Evolutionary conservation across 495 filamentous ascomycete genomes (phyloP).

Genomic region (Oidiodendron maius): DNA sequence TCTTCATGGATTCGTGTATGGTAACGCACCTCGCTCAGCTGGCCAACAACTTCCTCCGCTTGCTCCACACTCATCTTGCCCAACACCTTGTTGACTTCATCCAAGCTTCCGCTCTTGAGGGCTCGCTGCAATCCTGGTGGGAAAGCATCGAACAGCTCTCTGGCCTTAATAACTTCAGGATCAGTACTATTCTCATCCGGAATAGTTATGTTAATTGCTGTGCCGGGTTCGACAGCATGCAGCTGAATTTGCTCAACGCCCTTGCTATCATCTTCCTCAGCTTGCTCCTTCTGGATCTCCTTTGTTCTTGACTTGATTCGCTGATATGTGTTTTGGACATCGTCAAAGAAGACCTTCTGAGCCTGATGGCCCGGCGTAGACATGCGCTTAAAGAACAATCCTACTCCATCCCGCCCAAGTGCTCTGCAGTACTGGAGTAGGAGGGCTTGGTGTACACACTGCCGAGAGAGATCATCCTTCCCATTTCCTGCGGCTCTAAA

Average conservation of each 20-base stretch:
- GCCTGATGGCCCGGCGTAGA: slow-evolving; percentile 90
- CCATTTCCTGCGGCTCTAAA: slow-evolving; percentile 79
- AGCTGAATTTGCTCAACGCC: slow-evolving; percentile 97
- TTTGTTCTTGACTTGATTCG: slow-evolving; percentile 71
- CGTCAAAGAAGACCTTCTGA: slow-evolving; percentile 84
- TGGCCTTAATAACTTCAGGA: slow-evolving; percentile 54
- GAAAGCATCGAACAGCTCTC: slow-evolving; percentile 81
- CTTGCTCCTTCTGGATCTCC: slow-evolving; percentile 66
- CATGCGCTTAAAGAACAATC: slow-evolving; percentile 93
- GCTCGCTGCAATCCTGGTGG: slow-evolving; percentile 73
- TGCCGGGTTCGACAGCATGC: slow-evolving; percentile 91
- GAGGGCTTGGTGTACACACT: slow-evolving; percentile 91
- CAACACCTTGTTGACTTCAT: slow-evolving; percentile 93
- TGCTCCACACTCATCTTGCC: slow-evolving; percentile 90
- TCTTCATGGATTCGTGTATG: not conserved
- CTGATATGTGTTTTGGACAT: slow-evolving; percentile 80
- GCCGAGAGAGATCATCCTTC: slow-evolving; percentile 68
- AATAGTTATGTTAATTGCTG: slow-evolving; percentile 83
- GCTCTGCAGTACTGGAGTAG: slow-evolving; percentile 91
- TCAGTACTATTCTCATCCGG: slow-evolving; percentile 61
- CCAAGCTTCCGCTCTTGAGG: slow-evolving; percentile 75
- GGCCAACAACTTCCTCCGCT: slow-evolving; percentile 82
- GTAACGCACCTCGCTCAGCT: slow-evolving; percentile 62
- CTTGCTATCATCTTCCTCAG: slow-evolving; percentile 48
- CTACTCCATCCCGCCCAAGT: slow-evolving; percentile 80